A percentile compares a stretch with the other conserved stretches of the same genome.
Conservation (phyloP, 805 yeast genomes). For the Martiniozyma abietophila region DNA sequence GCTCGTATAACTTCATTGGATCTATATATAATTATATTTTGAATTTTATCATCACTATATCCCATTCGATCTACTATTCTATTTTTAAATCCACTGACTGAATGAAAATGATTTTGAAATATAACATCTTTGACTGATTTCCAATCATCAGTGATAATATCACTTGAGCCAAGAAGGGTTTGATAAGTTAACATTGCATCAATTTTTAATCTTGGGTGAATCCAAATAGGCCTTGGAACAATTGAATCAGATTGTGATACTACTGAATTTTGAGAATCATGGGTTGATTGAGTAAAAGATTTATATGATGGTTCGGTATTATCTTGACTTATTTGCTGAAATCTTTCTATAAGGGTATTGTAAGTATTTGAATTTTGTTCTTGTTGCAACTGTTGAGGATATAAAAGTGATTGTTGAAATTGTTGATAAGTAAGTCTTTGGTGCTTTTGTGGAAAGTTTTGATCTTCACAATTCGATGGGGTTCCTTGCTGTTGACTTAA, state of each 20-base stretch:
- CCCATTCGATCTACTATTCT: constrained; percentile 19
- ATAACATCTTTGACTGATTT: constrained; percentile 17
- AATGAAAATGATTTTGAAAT: constrained; percentile 21
- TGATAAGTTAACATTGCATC: constrained; percentile 26
- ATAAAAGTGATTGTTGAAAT: too few species aligned
- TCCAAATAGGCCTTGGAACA: constrained; percentile 25
- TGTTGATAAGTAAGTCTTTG: too few species aligned
- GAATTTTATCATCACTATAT: constrained; percentile 2
- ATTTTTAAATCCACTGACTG: constrained; percentile 8
- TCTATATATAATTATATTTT: constrained; percentile 2
- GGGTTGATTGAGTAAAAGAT: too few species aligned
- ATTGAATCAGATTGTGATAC: constrained; percentile 14
- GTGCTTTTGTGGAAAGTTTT: too few species aligned
- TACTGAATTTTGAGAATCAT: too few species aligned
- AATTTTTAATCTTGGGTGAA: constrained; percentile 24
- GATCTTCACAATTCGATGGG: too few species aligned
- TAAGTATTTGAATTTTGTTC: too few species aligned
- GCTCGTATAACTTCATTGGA: constrained; percentile 14
- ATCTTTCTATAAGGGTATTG: too few species aligned
- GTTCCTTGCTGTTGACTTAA: too few species aligned
- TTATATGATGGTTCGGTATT: too few species aligned
- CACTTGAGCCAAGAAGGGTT: constrained; percentile 19
- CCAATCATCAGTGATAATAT: constrained; percentile 15
- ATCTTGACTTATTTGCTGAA: too few species aligned
- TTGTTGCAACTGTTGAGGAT: too few species aligned